Evolutionary conservation across 192 early-diverging fungal genomes (phyloP), one percentile per base, ranked within the genome.

Genomic region (Jimgerdemannia lactiflua): DNA sequence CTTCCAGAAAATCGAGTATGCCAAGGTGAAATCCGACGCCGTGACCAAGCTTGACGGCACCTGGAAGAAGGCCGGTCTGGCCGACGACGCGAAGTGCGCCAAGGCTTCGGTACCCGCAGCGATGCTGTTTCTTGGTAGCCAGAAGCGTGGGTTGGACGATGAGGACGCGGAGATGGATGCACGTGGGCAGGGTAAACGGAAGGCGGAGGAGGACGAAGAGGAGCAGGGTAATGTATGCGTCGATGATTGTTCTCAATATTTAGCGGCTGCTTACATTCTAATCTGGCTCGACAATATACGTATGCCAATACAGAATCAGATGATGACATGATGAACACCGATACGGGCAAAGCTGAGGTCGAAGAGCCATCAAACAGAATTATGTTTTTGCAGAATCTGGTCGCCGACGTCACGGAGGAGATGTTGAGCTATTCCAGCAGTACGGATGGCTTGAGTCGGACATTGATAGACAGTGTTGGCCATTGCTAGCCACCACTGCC

Each of bases 1-100:
- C 14, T 10, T 17, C 3, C 72, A 64, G 43, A 8, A 44, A 67
- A 92, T 95, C 40, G 83, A 87, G 70, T 95, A 94, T 75, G 90
- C 92, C 71, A 92, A 91, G 80, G 77, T 86, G 41, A 94, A 91
- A 80, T 94, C 93, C 73, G 87, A 93, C 71, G 91, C 88, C 3
- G 82, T 94, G 18, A 89, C 89, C 67, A 85, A 92, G 72, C 71
- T 87, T 44, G 93, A 94, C 71, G 94, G 93, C 41, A 90, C 79
- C 4, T 86, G 70, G 19, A 39, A 71, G 71, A 74, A 76, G 64
- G 66, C 75, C 14, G 73, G 69, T 42, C 71, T 70, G 42, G 43
- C 70, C 29, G 68, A 43, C 39, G 74, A 75, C 64, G 74, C 72
- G 20, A 78, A 74, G n/a, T 18, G 29, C 11, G 29, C 67, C 64